Base-by-base conservation (phyloP, 164 flowering plant genomes). In the Sedum album region DNA sequence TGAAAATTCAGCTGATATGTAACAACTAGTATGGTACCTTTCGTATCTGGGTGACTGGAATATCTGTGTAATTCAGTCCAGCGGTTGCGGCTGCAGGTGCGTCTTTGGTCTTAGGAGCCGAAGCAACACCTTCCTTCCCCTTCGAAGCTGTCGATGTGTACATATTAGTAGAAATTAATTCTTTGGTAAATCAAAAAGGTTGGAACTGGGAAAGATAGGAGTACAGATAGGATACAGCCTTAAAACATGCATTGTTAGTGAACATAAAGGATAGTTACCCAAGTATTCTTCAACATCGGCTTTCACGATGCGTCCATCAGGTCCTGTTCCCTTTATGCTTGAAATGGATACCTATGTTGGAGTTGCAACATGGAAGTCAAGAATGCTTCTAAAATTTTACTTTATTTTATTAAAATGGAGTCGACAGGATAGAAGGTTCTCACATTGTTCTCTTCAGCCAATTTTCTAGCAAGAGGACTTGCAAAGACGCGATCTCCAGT, bases 221-320 rank as follows among this genome's bases (percentile, higher is more conserved):
- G 0, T 6, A 20, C 26, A 49, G 4, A 7, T 4, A 49, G 23
- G 20, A n/a, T 21, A 5, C 55, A 49, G 26, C 55, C 10, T 49
- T n/a, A 2, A n/a, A 49, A 5, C 25, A 49, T 11, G 15, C 48
- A 44, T 0, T 44, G 26, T 4, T 4, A 20, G 5, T 49, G 21
- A 7, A 65, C 57, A 66, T 42, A 3, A 20, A 0, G 60, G 35
- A 26, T 11, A 21, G 10, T 41, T 85, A 89, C 98, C 97, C 79
- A 94, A 79, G 81, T 85, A 91, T 62, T 91, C 97, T 75, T 94
- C 99, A 79, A 91, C 79, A 76, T 94, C 99, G 65, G 96, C 97
- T 82, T 91, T 94, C 68, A 94, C 92, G 73, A 91, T 91, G 71
- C 79, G 67, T 41, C 97, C 97, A 76, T 90, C 94, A 68, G 86